Evolutionary conservation across 306 rosid species (phyloP), one percentile per base, ranked within the genome.

Genomic region (Crotalaria pallida): DNA sequence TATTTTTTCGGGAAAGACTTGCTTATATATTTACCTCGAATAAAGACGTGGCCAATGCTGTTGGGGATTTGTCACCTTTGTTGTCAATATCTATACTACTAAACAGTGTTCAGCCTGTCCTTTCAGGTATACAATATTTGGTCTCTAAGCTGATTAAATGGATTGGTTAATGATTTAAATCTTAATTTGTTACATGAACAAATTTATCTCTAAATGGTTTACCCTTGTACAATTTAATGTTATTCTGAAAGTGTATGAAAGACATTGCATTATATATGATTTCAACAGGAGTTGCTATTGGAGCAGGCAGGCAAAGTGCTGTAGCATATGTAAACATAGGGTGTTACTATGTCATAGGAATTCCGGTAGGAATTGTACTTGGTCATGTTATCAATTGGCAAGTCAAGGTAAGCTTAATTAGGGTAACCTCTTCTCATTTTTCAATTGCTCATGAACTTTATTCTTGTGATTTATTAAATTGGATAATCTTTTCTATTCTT

Each of bases 271-370:
- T 2, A 24, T 41, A 61, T 18, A 9, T 71, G 71, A 44, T 26
- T 51, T 65, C 16, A 61, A 76, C 72, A 84, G 88, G 88, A 29
- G 85, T 81, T 26, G 88, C 88, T 2, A 59, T 84, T 19, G 88
- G 88, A 67, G 85, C 88, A 19, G 88, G 85, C 2, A 79, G 83
- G n/a, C n/a, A n/a, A n/a, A n/a, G n/a, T n/a, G n/a, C n/a, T n/a
- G n/a, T n/a, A n/a, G n/a, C n/a, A n/a, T n/a, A n/a, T n/a, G n/a
- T n/a, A n/a, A n/a, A n/a, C n/a, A n/a, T n/a, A n/a, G n/a, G n/a
- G n/a, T n/a, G n/a, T n/a, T n/a, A n/a, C n/a, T n/a, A n/a, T n/a
- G n/a, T n/a, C n/a, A n/a, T n/a, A n/a, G n/a, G n/a, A n/a, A n/a
- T n/a, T n/a, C n/a, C n/a, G n/a, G n/a, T n/a, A n/a, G n/a, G n/a